phyloP scores from a whole-genome alignment of 2,329 filamentous ascomycete species.

The Xylaria arbuscula region DNA sequence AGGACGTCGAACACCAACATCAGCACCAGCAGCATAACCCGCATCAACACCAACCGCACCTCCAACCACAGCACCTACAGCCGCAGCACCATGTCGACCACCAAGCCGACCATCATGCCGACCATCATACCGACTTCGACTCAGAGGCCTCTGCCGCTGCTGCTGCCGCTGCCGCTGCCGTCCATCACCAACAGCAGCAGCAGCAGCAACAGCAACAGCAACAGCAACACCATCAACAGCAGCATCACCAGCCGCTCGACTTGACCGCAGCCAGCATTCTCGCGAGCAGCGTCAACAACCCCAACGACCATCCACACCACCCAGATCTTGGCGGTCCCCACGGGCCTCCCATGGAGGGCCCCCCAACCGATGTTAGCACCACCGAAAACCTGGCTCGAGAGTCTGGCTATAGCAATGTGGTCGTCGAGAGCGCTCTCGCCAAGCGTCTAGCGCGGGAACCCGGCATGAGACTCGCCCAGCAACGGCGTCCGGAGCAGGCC shows the following conservation, averaged over 20 bases:
- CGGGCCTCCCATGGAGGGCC: conserved; percentile 40
- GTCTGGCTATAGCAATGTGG: conserved; percentile 60
- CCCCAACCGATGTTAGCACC: conserved; percentile 47
- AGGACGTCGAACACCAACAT: conserved; percentile 39
- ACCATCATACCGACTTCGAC: conserved; percentile 42
- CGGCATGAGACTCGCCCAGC: conserved; percentile 62
- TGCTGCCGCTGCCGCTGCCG: conserved; percentile 49
- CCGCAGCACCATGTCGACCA: conserved; percentile 42
- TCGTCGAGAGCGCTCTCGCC: conserved; percentile 65
- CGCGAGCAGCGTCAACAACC: conserved; percentile 48
- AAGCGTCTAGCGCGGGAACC: conserved; percentile 63
- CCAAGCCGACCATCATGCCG: conserved; percentile 21
- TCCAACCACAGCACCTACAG: conserved; percentile 32
- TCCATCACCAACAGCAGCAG: conserved; percentile 43
- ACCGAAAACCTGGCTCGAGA: conserved; percentile 61
- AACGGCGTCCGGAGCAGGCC: conserved; percentile 64
- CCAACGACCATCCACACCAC: conserved; percentile 47
- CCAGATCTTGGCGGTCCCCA: conserved; percentile 45
- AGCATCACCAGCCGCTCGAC: conserved; percentile 51
- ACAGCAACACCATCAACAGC: conserved; percentile 38
- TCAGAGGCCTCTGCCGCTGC: conserved; percentile 49
- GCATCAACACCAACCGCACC: conserved; percentile 40
- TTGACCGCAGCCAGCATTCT: conserved; percentile 49
- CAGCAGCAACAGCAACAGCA: conserved; percentile 46
- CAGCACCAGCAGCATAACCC: conserved; percentile 39